phyloP scores from a whole-genome alignment of 1,139 yeast genomes.

The Scheffersomyces illinoinensis region DNA sequence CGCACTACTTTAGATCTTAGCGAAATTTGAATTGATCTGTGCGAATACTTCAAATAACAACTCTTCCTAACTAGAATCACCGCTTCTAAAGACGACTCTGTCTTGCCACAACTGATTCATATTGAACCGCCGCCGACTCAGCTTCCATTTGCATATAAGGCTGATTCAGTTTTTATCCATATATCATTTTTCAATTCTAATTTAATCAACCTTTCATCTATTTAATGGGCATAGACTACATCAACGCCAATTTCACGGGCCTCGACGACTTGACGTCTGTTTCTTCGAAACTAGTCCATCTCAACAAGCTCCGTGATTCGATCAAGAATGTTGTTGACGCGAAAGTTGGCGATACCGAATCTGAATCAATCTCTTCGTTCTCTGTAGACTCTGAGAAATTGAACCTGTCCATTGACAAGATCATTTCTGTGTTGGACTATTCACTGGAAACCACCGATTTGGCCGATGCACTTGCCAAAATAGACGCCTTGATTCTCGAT shows the following conservation, averaged over 20 bases:
- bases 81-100: neutral
- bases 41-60: neutral
- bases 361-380: neutral
- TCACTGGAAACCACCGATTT: conserved; percentile 4
- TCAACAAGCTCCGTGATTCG: conserved; percentile 15
- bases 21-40: neutral
- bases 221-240: conserved; percentile 21
- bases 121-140: neutral
- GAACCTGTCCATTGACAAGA: conserved; percentile 4
- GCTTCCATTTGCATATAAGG: no score
- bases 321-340: conserved; percentile 13
- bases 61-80: neutral
- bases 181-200: neutral
- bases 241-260: conserved; percentile 29
- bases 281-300: conserved; percentile 19
- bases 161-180: neutral
- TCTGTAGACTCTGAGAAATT: conserved; percentile 3
- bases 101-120: neutral
- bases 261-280: conserved; percentile 27
- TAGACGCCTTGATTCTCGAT: conserved; percentile 8
- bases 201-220: no score
- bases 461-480: conserved; percentile 6
- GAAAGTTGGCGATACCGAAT: conserved; percentile 4
- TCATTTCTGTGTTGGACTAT: conserved; percentile 4
- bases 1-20: neutral